These are phyloP conservation scores for Penicillium tannophilum DNA, from an alignment of 495 filamentous ascomycete species.

Conservation along the genomic window DNA sequence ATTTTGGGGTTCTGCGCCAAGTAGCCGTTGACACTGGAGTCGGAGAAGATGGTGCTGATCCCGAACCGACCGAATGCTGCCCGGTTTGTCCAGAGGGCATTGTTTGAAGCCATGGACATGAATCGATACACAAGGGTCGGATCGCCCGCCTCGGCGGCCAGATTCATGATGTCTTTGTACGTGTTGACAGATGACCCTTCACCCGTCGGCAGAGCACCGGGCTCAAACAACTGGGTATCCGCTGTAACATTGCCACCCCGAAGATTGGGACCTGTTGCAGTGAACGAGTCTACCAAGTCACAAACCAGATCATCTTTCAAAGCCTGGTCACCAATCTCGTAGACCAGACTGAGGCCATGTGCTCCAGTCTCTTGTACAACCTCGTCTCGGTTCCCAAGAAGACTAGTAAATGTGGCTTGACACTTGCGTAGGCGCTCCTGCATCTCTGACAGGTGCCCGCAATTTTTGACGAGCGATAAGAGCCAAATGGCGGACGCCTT, in stretches of 20 bases:
- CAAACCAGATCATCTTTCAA: constrained; percentile 81
- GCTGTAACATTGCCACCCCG: constrained; percentile 73
- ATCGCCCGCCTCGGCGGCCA: constrained; percentile 92
- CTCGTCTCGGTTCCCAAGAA: constrained; percentile 87
- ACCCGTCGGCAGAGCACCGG: constrained; percentile 88
- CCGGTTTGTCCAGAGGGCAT: constrained; percentile 91
- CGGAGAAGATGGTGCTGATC: constrained; percentile 85
- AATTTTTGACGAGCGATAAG: constrained; percentile 88
- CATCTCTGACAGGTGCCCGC: constrained; percentile 71
- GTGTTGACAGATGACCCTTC: constrained; percentile 88
- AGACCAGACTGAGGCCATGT: constrained; percentile 83
- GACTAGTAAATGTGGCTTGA: constrained; percentile 82
- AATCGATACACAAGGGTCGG: constrained; percentile 94
- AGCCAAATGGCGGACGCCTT: constrained; percentile 94
- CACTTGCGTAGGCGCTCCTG: constrained; percentile 73
- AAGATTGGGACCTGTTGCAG: constrained; percentile 68
- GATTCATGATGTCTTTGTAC: constrained; percentile 92
- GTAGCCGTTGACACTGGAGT: constrained; percentile 74
- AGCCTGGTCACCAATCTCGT: constrained; percentile 81
- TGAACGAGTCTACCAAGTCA: constrained; percentile 86
- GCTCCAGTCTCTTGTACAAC: constrained; percentile 95
- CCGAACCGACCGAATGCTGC: constrained; percentile 95
- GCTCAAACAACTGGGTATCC: constrained; percentile 91
- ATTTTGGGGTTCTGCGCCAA: constrained; percentile 81
- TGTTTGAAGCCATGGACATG: constrained; percentile 93